Evolutionary conservation across 1,139 yeast species (phyloP).

Genomic region (Spathaspora jeffriesii): DNA sequence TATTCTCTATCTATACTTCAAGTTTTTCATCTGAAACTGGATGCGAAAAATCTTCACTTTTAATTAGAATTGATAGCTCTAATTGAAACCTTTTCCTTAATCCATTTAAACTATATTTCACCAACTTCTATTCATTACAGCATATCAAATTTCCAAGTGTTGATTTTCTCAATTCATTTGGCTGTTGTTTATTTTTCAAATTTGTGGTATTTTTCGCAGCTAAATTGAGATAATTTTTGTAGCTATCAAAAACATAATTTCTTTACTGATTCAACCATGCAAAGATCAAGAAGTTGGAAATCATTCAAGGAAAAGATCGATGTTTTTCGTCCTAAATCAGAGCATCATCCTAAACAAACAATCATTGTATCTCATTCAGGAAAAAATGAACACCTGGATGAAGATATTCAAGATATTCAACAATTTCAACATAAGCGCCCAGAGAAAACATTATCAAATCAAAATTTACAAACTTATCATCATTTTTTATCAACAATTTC

Average conservation of each 20-base stretch:
- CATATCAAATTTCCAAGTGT: too few species aligned
- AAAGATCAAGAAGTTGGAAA: background rate
- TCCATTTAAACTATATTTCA: too few species aligned
- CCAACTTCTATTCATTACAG: too few species aligned
- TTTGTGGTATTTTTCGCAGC: background rate
- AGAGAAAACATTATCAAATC: background rate
- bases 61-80: too few species aligned
- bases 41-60: too few species aligned
- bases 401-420: background rate
- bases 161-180: too few species aligned
- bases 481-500: background rate
- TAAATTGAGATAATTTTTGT: background rate
- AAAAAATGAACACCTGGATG: background rate
- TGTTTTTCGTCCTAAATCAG: background rate
- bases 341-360: background rate
- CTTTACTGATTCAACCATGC: background rate
- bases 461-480: background rate
- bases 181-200: too few species aligned
- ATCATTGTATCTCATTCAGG: background rate
- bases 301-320: background rate
- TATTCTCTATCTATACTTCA: too few species aligned
- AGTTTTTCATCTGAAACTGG: too few species aligned
- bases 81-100: too few species aligned
- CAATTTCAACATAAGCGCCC: background rate
- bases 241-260: background rate